Percentiles rank a stretch among this genome's conserved stretches.
These are phyloP conservation scores for Decorospora gaudefroyi DNA, from an alignment of 2,329 filamentous ascomycete genomes.

Conservation along the genomic window DNA sequence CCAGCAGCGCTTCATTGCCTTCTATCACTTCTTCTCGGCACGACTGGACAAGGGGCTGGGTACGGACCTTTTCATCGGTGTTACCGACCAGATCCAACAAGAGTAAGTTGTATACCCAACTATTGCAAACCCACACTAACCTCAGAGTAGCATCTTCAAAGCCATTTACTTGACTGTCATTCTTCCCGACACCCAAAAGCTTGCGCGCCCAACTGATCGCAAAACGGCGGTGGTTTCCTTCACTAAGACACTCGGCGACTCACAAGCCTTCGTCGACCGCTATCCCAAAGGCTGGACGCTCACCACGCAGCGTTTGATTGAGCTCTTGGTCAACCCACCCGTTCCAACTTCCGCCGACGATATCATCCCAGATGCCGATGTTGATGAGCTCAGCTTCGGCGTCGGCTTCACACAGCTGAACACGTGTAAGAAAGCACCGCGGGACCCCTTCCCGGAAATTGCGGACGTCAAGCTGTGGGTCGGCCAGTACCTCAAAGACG, in stretches of 20 bases:
- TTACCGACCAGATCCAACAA: slow-evolving; percentile 79
- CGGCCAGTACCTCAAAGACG: slow-evolving; percentile 74
- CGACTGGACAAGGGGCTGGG: slow-evolving; percentile 80
- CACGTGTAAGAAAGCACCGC: slow-evolving; percentile 75
- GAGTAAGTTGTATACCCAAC: slow-evolving; percentile 51
- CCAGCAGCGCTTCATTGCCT: slow-evolving; percentile 83
- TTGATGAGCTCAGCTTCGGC: slow-evolving; percentile 93
- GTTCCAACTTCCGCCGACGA: slow-evolving; percentile 70
- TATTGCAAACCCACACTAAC: slow-evolving; percentile 21
- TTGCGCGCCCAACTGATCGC: slow-evolving; percentile 84
- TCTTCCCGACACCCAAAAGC: slow-evolving; percentile 84
- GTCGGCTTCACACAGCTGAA: slow-evolving; percentile 92
- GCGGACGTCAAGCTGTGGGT: slow-evolving; percentile 82
- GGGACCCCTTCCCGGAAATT: slow-evolving; percentile 86
- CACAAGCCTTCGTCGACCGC: slow-evolving; percentile 76
- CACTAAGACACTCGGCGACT: slow-evolving; percentile 88
- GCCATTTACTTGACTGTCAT: slow-evolving; percentile 86
- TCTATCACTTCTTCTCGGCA: slow-evolving; percentile 91
- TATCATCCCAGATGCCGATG: slow-evolving; percentile 81
- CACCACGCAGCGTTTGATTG: slow-evolving; percentile 86
- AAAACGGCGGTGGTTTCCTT: slow-evolving; percentile 93
- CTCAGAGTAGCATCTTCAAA: slow-evolving; percentile 67
- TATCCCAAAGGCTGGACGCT: slow-evolving; percentile 78
- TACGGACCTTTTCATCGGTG: slow-evolving; percentile 85
- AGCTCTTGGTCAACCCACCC: slow-evolving; percentile 86